Percentiles rank a stretch among this genome's conserved stretches.
These are phyloP conservation scores for Corymbia calophylla DNA, from an alignment of 441 rosid genomes.

Conservation along the genomic window DNA sequence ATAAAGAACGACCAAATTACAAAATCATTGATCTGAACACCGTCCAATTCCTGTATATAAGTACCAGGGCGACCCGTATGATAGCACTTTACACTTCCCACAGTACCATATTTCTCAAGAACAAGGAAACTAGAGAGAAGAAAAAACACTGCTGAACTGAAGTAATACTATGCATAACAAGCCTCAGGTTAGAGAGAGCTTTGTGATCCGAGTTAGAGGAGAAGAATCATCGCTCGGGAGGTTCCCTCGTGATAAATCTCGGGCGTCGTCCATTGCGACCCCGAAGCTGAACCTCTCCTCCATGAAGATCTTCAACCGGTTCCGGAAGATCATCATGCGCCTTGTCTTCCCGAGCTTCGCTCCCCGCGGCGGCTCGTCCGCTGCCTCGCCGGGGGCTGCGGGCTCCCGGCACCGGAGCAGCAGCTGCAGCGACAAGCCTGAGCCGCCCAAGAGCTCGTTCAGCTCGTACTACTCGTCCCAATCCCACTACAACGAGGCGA, in stretches of 20 bases:
- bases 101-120: neutral
- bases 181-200: conserved; percentile 22
- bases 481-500: conserved; percentile 71
- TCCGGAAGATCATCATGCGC: conserved; percentile 60
- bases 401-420: conserved; percentile 10
- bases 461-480: conserved; percentile 88
- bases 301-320: conserved; percentile 69
- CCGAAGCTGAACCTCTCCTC: conserved; percentile 22
- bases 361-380: conserved; percentile 1
- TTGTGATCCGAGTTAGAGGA: conserved; percentile 26
- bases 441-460: conserved; percentile 87
- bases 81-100: conserved; percentile 46
- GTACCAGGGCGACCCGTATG: conserved; percentile 32
- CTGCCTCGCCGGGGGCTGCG: neutral
- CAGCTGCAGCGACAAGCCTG: conserved; percentile 38
- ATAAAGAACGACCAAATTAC: conserved; percentile 6
- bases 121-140: conserved; percentile 4
- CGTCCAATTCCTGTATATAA: neutral
- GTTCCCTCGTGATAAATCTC: neutral
- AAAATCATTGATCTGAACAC: neutral
- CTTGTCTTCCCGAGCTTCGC: conserved; percentile 52
- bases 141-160: neutral
- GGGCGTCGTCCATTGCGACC: neutral
- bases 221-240: neutral
- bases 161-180: conserved; percentile 20